These are phyloP conservation scores for Lomentospora prolificans DNA, from an alignment of 2,329 filamentous ascomycete species.

Conservation along the genomic window DNA sequence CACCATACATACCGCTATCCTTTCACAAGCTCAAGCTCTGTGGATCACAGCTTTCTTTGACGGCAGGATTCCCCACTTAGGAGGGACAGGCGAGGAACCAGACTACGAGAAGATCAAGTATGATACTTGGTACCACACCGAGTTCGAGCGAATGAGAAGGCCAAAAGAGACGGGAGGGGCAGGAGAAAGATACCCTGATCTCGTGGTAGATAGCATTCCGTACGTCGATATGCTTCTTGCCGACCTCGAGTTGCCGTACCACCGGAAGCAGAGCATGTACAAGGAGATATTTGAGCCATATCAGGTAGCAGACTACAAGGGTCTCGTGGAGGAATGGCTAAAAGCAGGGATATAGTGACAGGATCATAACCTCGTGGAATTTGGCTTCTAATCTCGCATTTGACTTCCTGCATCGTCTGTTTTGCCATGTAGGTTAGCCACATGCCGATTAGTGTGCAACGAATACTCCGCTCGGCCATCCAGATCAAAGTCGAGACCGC, in stretches of 20 bases:
- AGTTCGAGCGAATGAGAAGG: conserved; percentile 8
- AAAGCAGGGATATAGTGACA: no score
- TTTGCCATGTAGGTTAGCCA: no score
- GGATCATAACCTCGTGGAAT: no score
- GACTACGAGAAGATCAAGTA: not conserved
- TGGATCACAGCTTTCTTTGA: conserved; percentile 10
- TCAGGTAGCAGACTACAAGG: conserved; percentile 6
- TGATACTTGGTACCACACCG: conserved; percentile 7
- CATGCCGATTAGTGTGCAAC: no score
- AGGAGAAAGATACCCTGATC: conserved; percentile 9
- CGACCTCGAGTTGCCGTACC: conserved; percentile 5
- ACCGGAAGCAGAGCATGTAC: conserved; percentile 9
- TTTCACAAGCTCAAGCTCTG: conserved; percentile 9
- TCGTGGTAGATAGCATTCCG: conserved; percentile 10
- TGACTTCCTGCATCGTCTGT: no score
- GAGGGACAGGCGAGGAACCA: not conserved
- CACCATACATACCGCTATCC: conserved; percentile 9
- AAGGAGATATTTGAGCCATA: conserved; percentile 7
- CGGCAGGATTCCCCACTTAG: conserved; percentile 3
- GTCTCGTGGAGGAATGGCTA: conserved; percentile 9
- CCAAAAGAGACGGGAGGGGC: conserved; percentile 8
- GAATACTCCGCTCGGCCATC: no score
- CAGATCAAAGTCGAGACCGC: no score
- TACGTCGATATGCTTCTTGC: conserved; percentile 10
- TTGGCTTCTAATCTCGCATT: no score